phyloP scores from a whole-genome alignment of 768 basidiomycete genomes.

The Fomitopsis pulvina region DNA sequence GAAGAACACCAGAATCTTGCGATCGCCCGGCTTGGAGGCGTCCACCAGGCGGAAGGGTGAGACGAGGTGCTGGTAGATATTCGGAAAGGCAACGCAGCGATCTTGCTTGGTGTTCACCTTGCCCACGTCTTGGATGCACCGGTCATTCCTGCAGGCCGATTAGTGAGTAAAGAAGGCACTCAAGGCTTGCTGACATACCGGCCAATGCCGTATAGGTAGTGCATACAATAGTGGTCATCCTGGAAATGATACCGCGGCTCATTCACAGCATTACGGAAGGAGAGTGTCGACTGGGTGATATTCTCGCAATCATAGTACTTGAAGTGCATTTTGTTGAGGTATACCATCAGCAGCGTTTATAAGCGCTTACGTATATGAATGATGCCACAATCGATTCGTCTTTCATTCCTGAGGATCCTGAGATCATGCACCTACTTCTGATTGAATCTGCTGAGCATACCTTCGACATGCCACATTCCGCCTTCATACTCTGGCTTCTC shows the following conservation, averaged over 20 bases:
- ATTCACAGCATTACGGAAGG: slow-evolving; percentile 23
- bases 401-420: too few relatives aligned
- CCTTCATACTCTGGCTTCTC: slow-evolving; percentile 23
- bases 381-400: too few relatives aligned
- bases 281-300: slow-evolving; percentile 24
- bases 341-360: too few relatives aligned
- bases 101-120: slow-evolving; percentile 20
- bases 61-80: slow-evolving; percentile 31
- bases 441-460: slow-evolving; percentile 16
- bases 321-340: slow-evolving; percentile 4
- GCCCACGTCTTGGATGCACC: slow-evolving; percentile 13
- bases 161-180: too few relatives aligned
- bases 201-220: too few relatives aligned
- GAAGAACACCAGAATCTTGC: slow-evolving; percentile 32
- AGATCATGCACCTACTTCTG: too few relatives aligned
- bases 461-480: slow-evolving; percentile 30
- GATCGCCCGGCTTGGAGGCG: slow-evolving; percentile 26
- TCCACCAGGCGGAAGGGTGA: slow-evolving; percentile 29
- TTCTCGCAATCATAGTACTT: slow-evolving; percentile 26
- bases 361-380: too few relatives aligned
- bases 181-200: too few relatives aligned
- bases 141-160: too few relatives aligned
- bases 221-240: too few relatives aligned
- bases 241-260: background rate
- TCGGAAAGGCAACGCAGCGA: slow-evolving; percentile 30